These are phyloP conservation scores for Hypoxylon intermedium DNA, from an alignment of 495 filamentous ascomycete species.

Conservation along the genomic window DNA sequence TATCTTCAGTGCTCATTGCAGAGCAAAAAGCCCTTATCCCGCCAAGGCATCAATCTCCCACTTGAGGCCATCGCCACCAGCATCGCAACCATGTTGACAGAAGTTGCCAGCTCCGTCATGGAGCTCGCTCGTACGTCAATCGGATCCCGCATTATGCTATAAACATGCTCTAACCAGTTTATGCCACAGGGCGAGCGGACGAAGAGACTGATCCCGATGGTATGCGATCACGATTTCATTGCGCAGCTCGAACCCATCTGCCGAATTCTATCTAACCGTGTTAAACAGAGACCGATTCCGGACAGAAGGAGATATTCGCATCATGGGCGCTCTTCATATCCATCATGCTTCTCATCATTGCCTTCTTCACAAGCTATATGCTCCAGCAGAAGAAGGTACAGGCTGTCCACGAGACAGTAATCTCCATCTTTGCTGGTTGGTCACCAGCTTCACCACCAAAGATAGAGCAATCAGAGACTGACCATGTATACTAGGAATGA, in stretches of 20 bases:
- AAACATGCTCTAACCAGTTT: conserved; percentile 31
- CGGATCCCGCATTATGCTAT: background rate
- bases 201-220: conserved; percentile 61
- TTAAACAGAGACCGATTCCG: conserved; percentile 52
- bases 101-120: conserved; percentile 48
- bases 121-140: conserved; percentile 52
- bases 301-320: conserved; percentile 85
- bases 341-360: conserved; percentile 88
- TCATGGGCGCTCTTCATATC: conserved; percentile 98
- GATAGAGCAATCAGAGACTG: conserved; percentile 6
- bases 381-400: conserved; percentile 94
- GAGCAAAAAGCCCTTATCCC: conserved; percentile 28
- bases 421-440: conserved; percentile 96
- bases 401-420: conserved; percentile 95
- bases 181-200: conserved; percentile 51
- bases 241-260: conserved; percentile 7
- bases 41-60: conserved; percentile 24
- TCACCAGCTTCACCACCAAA: background rate
- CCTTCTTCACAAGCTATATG: conserved; percentile 96
- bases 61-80: conserved; percentile 18
- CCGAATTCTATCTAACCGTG: conserved; percentile 34
- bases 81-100: conserved; percentile 43
- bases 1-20: conserved; percentile 29
- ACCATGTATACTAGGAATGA: conserved; percentile 74
- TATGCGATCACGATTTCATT: conserved; percentile 39